Conservation (phyloP, 2,329 filamentous ascomycete genomes). For the Alternaria metachromatica region DNA sequence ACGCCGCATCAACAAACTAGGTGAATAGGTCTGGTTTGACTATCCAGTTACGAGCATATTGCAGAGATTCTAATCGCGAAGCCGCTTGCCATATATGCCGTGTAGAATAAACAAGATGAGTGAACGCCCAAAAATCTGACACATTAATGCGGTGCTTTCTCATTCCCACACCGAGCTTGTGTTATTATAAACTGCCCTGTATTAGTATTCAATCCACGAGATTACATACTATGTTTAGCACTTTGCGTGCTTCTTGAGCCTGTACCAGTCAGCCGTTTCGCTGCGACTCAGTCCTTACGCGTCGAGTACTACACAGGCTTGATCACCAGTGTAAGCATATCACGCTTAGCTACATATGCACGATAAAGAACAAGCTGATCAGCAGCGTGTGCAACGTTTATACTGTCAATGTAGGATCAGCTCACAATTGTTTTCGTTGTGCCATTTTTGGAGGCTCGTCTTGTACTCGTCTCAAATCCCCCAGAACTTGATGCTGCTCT, state of each 20-base stretch:
- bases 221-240: background rate
- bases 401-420: background rate
- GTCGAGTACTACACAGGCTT: background rate
- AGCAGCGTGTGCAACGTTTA: background rate
- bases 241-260: background rate
- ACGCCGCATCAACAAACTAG: background rate
- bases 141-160: background rate
- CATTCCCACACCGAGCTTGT: background rate
- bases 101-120: too few species aligned
- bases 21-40: background rate
- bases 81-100: background rate
- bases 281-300: background rate
- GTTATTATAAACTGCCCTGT: background rate
- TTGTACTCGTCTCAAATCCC: background rate
- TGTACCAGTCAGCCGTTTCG: background rate
- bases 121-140: background rate
- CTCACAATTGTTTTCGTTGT: background rate
- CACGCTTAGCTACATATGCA: background rate
- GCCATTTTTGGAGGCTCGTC: background rate
- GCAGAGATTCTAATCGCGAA: background rate
- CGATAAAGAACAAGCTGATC: background rate
- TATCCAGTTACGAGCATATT: background rate
- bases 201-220: background rate
- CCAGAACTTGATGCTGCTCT: background rate
- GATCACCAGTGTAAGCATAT: background rate